phyloP scores from a whole-genome alignment of 768 basidiomycete species.

The Boletus huronensis region DNA sequence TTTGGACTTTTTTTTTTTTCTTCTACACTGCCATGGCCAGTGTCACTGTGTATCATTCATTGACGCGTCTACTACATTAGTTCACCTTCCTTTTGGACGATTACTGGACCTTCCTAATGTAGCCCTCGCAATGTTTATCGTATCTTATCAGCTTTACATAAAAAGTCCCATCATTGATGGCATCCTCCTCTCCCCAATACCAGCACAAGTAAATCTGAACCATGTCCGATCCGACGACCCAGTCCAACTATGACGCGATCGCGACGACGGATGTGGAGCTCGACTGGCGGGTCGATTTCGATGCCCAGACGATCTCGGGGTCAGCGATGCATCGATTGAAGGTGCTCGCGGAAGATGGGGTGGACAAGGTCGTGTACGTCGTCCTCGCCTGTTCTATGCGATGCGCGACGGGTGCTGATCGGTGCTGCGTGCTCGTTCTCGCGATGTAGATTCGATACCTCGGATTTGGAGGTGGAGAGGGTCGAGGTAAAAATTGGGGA shows the following conservation, averaged over 20 bases:
- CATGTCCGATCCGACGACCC: slow-evolving; percentile 61
- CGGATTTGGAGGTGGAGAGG: slow-evolving; percentile 55
- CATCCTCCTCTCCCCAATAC: background rate
- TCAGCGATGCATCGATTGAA: slow-evolving; percentile 59
- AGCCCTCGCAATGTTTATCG: background rate
- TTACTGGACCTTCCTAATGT: slow-evolving; percentile 13
- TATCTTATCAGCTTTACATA: slow-evolving; percentile 1
- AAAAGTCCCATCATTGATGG: background rate
- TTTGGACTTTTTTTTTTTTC: background rate
- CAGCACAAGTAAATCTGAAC: background rate
- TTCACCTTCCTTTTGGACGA: background rate
- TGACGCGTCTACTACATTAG: background rate
- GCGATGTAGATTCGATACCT: slow-evolving; percentile 63
- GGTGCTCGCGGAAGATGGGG: slow-evolving; percentile 45
- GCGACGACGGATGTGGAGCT: slow-evolving; percentile 64
- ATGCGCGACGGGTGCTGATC: background rate
- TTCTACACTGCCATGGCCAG: slow-evolving; percentile 1
- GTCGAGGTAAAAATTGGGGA: slow-evolving; percentile 42
- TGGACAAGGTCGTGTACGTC: slow-evolving; percentile 59
- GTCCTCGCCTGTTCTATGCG: background rate
- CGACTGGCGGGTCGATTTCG: slow-evolving; percentile 79
- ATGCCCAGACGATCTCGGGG: slow-evolving; percentile 56
- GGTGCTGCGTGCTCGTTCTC: background rate
- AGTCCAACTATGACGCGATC: slow-evolving; percentile 75
- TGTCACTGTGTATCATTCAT: slow-evolving; percentile 3